Base-by-base conservation (phyloP, 148 eudicot species). In the Fagopyrum homotropicum region DNA sequence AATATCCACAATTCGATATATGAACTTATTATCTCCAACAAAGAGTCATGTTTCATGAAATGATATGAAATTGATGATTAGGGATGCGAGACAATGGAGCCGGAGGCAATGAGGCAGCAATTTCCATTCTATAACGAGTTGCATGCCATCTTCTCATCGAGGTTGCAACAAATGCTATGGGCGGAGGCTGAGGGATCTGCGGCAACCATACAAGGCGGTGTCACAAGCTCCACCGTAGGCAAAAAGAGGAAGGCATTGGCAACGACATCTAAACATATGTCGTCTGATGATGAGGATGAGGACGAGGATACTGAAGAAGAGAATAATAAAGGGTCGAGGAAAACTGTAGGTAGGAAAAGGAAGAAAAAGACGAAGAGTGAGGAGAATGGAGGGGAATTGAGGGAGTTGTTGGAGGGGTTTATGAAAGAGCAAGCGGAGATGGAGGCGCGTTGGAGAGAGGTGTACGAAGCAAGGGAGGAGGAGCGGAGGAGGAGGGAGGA, bases 81-180 rank as follows among this genome's bases (percentile, higher is more conserved):
- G 71, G 71, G 71, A 73, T 91, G 96, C 83, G 97, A 94, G 81
- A 91, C 98, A 6, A 87, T 90, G 91, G 98, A 94, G 76, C 79
- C 89, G 9, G 97, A 91, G 78, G 86, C 82, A 19, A 82, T 90
- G 89, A 79, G 91, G 44, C 97, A 90, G 64, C 96, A 91, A 50
- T 91, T 94, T 56, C 97, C 97, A 8, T 94, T 81, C 80, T 94
- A 90, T 88, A 88, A 82, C 45, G 98, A 94, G 75, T 72, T 94
- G 75, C 97, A 94, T 57, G 76, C 89, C 7, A 94, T 94, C 22
- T 91, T 94, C 75, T 61, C 89, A 0, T 85, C 87, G 1, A 81
- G 98, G 69, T 84, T 93, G 93, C 91, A 91, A 75, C 76, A 89
- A 69, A 91, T 94, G 98, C 75, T 94, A 6, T 91, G 95, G 97